A percentile compares a stretch with the other conserved stretches of the same genome.
These are phyloP conservation scores for Sporisorium graminicola DNA, from an alignment of 1,284 basidiomycete species.

Conservation along the genomic window DNA sequence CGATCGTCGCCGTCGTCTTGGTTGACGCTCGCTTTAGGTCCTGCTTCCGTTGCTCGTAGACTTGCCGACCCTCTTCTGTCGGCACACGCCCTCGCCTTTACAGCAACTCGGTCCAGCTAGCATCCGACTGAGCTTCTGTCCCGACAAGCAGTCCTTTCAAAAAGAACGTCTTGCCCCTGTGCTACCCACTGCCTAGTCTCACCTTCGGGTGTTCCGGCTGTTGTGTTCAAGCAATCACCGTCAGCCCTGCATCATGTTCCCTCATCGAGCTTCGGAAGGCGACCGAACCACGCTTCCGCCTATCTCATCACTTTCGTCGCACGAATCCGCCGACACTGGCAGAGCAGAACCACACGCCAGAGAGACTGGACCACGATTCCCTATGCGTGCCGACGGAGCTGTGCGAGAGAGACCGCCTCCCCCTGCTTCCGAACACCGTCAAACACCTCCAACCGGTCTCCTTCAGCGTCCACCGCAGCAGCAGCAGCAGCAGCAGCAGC, in stretches of 20 bases:
- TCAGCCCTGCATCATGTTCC: constrained; percentile 17
- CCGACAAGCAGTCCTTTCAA: background rate
- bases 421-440: constrained; percentile 19
- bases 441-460: constrained; percentile 16
- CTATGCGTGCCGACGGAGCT: constrained; percentile 17
- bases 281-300: constrained; percentile 38
- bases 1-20: background rate
- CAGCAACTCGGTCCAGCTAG: background rate
- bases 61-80: background rate
- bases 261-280: constrained; percentile 18
- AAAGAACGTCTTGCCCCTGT: constrained; percentile 1
- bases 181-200: background rate
- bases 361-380: constrained; percentile 3
- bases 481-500: constrained; percentile 17
- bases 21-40: background rate
- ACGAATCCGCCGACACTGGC: constrained; percentile 5
- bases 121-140: background rate
- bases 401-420: constrained; percentile 16
- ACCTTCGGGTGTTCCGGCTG: background rate
- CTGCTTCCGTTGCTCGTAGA: background rate
- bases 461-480: constrained; percentile 19
- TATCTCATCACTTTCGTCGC: constrained; percentile 31
- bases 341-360: constrained; percentile 8
- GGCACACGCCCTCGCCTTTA: background rate
- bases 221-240: background rate